phyloP scores from a whole-genome alignment of 257 asterid species.

The Apocynum venetum region DNA sequence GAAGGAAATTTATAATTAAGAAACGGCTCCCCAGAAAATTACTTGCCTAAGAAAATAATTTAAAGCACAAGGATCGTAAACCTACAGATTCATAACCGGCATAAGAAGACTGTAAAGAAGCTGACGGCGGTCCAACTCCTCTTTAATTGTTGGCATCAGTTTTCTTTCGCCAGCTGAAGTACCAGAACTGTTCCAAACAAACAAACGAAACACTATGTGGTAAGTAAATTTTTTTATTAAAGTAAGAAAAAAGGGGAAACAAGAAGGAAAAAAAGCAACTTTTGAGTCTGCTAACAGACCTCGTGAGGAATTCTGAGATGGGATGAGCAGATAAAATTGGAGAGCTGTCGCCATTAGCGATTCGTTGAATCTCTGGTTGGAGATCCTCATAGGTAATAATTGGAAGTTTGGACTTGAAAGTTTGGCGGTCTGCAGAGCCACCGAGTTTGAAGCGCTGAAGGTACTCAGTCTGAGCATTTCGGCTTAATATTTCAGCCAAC shows the following conservation, averaged over 20 bases:
- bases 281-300: slow-evolving; percentile 30
- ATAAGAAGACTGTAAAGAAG: slow-evolving; percentile 91
- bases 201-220: not conserved
- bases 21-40: not conserved
- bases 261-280: not conserved
- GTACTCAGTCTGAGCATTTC: slow-evolving; percentile 76
- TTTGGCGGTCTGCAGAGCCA: slow-evolving; percentile 62
- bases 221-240: not conserved
- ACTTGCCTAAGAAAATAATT: not conserved
- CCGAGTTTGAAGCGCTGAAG: slow-evolving; percentile 47
- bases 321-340: slow-evolving; percentile 82
- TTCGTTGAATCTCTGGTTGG: slow-evolving; percentile 79
- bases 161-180: slow-evolving; percentile 99
- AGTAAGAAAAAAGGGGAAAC: not conserved
- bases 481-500: slow-evolving; percentile 51
- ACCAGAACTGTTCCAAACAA: slow-evolving; percentile 46
- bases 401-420: slow-evolving; percentile 67
- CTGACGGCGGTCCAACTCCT: slow-evolving; percentile 94
- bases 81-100: slow-evolving; percentile 99
- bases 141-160: slow-evolving; percentile 87
- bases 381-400: slow-evolving; percentile 89
- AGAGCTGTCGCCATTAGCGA: slow-evolving; percentile 87
- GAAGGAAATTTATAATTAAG: slow-evolving; percentile 24
- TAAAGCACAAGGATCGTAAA: not conserved
- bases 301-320: slow-evolving; percentile 91